phyloP scores from a whole-genome alignment of 305 asterid species.

The Plantago lanceolata region DNA sequence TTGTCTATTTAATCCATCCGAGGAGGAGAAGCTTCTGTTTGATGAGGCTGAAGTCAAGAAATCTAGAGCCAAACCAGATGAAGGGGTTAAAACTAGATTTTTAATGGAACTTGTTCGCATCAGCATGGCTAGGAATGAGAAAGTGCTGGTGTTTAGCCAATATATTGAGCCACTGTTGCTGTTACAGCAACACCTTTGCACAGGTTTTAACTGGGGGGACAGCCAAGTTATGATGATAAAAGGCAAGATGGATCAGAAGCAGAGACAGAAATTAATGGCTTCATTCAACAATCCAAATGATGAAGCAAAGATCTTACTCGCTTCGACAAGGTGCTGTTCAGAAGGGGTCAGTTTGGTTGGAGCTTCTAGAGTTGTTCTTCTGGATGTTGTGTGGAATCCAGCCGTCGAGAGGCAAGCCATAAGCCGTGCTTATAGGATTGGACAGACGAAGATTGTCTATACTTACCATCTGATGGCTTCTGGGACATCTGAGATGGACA shows the following conservation, averaged over 20 bases:
- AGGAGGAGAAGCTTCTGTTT: neutral
- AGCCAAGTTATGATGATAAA: neutral
- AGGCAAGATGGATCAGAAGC: neutral
- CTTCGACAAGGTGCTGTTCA: neutral
- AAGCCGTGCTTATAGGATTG: slow-evolving; percentile 3
- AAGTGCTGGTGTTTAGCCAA: neutral
- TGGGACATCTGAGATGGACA: neutral
- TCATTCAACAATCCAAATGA: neutral
- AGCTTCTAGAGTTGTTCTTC: slow-evolving; percentile 3
- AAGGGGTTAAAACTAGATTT: neutral
- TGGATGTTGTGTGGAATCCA: slow-evolving; percentile 2
- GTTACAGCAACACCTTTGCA: neutral
- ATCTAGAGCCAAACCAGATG: neutral
- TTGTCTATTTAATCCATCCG: neutral
- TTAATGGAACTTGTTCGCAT: neutral
- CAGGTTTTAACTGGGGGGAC: neutral
- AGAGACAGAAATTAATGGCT: neutral
- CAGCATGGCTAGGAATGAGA: neutral
- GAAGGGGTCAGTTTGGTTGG: neutral
- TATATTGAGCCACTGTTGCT: neutral
- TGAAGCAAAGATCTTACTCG: neutral
- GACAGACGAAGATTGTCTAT: slow-evolving; percentile 27
- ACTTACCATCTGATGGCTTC: neutral
- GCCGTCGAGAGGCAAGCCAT: neutral
- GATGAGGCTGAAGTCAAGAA: neutral